Conservation (phyloP, 2,329 filamentous ascomycete species). For the Pseudomassariella vexata region DNA sequence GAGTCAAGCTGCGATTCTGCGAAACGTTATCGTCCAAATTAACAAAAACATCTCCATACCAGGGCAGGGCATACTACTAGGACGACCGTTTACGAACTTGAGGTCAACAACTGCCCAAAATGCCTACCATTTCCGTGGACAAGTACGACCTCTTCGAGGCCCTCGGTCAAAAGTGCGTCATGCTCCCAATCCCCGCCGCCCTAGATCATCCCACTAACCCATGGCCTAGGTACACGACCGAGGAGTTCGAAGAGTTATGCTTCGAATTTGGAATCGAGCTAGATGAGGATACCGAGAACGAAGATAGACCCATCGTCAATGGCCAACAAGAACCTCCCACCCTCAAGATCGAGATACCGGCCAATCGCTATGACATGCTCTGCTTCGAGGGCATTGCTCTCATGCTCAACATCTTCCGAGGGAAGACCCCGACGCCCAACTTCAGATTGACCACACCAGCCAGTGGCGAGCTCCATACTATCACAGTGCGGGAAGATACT, state of each 20-base stretch:
- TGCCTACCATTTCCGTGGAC: slow-evolving; percentile 96
- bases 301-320: slow-evolving; percentile 66
- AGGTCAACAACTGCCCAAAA: slow-evolving; percentile 35
- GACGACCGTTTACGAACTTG: too few relatives aligned
- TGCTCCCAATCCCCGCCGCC: slow-evolving; percentile 15
- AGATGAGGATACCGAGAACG: slow-evolving; percentile 86
- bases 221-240: slow-evolving; percentile 68
- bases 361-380: slow-evolving; percentile 91
- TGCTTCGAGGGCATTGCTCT: slow-evolving; percentile 96
- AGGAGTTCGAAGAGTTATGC: slow-evolving; percentile 94
- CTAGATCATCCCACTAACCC: slow-evolving; percentile 9
- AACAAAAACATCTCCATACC: too few relatives aligned
- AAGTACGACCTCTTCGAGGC: slow-evolving; percentile 94
- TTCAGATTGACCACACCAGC: slow-evolving; percentile 70
- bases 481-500: slow-evolving; percentile 73
- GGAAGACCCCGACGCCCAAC: slow-evolving; percentile 68
- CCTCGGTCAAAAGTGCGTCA: slow-evolving; percentile 71
- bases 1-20: too few relatives aligned
- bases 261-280: slow-evolving; percentile 99
- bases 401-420: slow-evolving; percentile 93
- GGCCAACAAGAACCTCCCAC: slow-evolving; percentile 83
- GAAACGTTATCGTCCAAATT: too few relatives aligned
- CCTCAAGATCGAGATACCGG: slow-evolving; percentile 96
- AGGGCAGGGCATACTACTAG: too few relatives aligned
- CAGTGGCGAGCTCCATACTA: slow-evolving; percentile 68